phyloP scores from a whole-genome alignment of 2,329 filamentous ascomycete species.

The Alternaria panax region DNA sequence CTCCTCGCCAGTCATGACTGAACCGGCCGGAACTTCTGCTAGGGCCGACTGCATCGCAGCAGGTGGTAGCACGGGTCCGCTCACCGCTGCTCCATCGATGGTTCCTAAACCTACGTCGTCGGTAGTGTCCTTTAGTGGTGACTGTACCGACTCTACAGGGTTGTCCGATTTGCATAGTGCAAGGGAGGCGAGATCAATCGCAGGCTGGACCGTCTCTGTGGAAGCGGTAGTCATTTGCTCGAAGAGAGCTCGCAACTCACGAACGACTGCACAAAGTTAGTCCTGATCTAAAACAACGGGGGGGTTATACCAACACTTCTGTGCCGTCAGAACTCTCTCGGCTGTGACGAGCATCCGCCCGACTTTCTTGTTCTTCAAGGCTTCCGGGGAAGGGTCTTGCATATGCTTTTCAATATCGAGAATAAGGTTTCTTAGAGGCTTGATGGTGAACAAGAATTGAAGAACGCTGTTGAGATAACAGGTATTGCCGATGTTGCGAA shows the following conservation, averaged over 20 bases:
- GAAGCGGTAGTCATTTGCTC: constrained; percentile 71
- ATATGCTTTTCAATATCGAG: constrained; percentile 76
- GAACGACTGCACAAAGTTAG: constrained; percentile 67
- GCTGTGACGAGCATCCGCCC: constrained; percentile 73
- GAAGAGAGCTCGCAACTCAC: constrained; percentile 75
- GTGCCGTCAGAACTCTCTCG: constrained; percentile 66
- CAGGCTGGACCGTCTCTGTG: constrained; percentile 70
- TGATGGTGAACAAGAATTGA: constrained; percentile 92
- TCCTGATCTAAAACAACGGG: constrained; percentile 43
- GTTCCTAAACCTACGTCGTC: constrained; percentile 51
- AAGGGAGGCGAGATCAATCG: constrained; percentile 78
- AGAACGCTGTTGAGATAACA: constrained; percentile 97
- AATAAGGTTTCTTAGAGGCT: constrained; percentile 80
- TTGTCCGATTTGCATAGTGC: constrained; percentile 71
- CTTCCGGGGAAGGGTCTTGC: constrained; percentile 70
- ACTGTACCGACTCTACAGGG: constrained; percentile 43
- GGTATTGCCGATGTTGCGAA: constrained; percentile 95
- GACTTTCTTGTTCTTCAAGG: constrained; percentile 72
- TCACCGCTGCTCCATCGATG: constrained; percentile 54
- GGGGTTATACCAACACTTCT: constrained; percentile 71
- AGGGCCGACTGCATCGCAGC: neutral
- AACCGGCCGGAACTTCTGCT: constrained; percentile 1
- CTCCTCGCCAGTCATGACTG: neutral
- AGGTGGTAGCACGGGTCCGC: constrained; percentile 56
- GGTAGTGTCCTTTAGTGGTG: constrained; percentile 54